phyloP scores from a whole-genome alignment of 2,329 filamentous ascomycete genomes.

The Alternaria hordeiaustralica region DNA sequence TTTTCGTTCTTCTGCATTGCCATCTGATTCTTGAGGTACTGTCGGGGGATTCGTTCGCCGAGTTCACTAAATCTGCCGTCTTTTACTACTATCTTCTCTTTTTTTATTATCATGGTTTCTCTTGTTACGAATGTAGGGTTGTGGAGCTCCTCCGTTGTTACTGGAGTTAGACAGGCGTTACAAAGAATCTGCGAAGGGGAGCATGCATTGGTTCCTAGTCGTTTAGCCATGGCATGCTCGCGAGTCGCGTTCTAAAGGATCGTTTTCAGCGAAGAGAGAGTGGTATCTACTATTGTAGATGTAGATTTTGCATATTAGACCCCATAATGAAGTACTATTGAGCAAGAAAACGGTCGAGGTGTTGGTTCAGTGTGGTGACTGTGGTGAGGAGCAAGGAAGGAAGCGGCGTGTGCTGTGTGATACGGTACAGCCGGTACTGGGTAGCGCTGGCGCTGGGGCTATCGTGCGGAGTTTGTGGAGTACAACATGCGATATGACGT shows the following conservation, averaged over 20 bases:
- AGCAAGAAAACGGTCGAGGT: not conserved
- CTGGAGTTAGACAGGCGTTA: not conserved
- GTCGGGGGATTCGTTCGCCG: not conserved
- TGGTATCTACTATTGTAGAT: not conserved
- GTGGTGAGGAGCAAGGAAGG: not conserved
- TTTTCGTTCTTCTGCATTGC: not conserved
- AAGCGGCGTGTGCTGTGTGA: not conserved
- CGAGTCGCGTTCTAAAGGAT: not conserved
- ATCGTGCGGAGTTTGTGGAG: not conserved
- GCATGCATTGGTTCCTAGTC: not conserved
- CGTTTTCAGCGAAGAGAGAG: not conserved
- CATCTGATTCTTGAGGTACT: not conserved
- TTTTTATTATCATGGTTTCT: not conserved
- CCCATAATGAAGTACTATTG: not conserved
- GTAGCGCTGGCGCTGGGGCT: not conserved
- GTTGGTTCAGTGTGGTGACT: not conserved
- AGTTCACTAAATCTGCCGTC: not conserved
- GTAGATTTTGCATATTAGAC: not conserved
- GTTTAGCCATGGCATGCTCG: not conserved
- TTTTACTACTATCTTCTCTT: not conserved
- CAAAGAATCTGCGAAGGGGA: not conserved
- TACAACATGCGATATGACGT: not conserved
- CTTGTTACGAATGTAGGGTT: not conserved
- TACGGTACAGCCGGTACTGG: not conserved
- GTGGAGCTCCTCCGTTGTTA: not conserved